Evolutionary conservation across 202 grass and related monocot genomes (phyloP).

Genomic region (Schoenoplectus tabernaemontani): DNA sequence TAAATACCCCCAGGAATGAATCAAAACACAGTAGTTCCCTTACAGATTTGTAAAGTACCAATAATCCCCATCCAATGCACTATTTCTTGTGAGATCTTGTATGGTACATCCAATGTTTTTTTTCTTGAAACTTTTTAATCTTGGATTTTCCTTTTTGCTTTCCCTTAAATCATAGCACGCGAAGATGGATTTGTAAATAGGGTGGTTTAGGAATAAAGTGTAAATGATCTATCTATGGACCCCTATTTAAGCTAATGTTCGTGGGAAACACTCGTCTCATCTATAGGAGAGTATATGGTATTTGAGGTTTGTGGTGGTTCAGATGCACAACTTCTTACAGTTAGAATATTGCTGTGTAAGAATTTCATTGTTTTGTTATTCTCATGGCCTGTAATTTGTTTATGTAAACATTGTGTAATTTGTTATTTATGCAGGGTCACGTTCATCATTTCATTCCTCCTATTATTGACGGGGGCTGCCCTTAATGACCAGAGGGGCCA

Average conservation of each 20-base stretch:
- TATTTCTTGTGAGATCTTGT: neutral
- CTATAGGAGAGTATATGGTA: neutral
- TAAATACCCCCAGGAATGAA: neutral
- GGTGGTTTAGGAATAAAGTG: neutral
- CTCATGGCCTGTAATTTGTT: neutral
- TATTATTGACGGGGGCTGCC: conserved; percentile 73
- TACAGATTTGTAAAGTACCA: neutral
- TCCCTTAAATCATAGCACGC: neutral
- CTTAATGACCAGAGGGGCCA: conserved; percentile 76
- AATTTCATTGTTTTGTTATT: neutral
- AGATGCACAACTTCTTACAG: neutral
- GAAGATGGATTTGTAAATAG: neutral
- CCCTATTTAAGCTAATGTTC: neutral
- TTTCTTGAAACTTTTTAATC: neutral
- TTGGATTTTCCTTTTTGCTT: neutral
- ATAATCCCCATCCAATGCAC: neutral
- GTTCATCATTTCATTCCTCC: conserved; percentile 84
- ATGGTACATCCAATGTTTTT: neutral
- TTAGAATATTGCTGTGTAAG: neutral
- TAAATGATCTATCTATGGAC: neutral
- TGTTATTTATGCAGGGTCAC: conserved; percentile 45
- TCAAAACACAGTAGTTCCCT: neutral
- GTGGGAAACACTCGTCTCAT: neutral
- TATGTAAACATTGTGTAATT: neutral
- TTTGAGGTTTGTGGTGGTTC: neutral